Conservation (phyloP, 202 grass and related monocot species). For the Zizania palustris region DNA sequence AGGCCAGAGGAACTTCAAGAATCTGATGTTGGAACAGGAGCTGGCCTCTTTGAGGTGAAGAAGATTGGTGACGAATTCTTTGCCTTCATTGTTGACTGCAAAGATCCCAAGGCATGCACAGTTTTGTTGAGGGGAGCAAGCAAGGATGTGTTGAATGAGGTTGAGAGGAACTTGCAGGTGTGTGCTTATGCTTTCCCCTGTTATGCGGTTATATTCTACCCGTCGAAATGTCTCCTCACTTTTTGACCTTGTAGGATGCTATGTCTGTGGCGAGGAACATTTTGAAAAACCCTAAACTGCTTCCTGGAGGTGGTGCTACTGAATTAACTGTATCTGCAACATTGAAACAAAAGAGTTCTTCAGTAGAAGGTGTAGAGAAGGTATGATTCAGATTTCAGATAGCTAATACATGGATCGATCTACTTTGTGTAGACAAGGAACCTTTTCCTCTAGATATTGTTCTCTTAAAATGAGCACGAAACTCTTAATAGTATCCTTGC, state of each 20-base stretch:
- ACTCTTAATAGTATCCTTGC: background rate
- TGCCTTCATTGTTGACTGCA: conserved; percentile 87
- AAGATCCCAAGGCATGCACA: conserved; percentile 97
- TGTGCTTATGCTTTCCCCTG: background rate
- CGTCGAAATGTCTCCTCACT: conserved; percentile 4
- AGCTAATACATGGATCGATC: background rate
- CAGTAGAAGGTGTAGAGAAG: conserved; percentile 96
- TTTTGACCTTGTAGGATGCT: conserved; percentile 62
- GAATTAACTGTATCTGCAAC: conserved; percentile 93
- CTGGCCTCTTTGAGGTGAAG: conserved; percentile 91
- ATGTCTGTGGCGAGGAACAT: conserved; percentile 96
- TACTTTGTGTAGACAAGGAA: background rate
- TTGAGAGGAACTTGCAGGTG: conserved; percentile 97
- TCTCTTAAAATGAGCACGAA: background rate
- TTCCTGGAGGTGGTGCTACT: conserved; percentile 93
- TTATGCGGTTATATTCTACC: conserved; percentile 28
- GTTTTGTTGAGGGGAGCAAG: conserved; percentile 96
- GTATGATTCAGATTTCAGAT: conserved; percentile 42
- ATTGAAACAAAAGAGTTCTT: conserved; percentile 92
- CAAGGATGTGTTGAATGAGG: conserved; percentile 96
- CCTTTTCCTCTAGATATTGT: background rate
- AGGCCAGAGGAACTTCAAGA: conserved; percentile 96
- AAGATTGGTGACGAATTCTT: conserved; percentile 98
- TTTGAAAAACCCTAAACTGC: conserved; percentile 91
- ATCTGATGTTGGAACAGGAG: conserved; percentile 91